phyloP scores from a whole-genome alignment of 371 early-diverging fungal species.

The Smittium culicis region DNA sequence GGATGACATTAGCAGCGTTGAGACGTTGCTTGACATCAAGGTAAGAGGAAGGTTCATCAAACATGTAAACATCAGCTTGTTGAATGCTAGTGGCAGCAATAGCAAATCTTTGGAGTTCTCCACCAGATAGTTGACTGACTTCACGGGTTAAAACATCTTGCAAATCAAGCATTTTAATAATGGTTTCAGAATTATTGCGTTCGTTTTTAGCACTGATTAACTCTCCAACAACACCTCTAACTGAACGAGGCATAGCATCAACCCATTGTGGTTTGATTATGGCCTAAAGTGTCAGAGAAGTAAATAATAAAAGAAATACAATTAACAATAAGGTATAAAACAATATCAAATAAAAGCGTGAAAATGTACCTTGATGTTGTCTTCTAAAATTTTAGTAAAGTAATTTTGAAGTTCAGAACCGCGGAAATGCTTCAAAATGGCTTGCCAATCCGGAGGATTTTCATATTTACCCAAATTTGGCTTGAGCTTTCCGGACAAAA shows the following conservation, averaged over 20 bases:
- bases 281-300: too few species aligned
- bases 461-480: constrained; percentile 93
- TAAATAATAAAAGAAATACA: too few species aligned
- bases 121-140: constrained; percentile 91
- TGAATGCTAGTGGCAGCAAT: constrained; percentile 85
- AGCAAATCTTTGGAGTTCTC: constrained; percentile 98
- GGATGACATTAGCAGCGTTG: constrained; percentile 91
- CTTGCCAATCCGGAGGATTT: constrained; percentile 91
- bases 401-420: constrained; percentile 98
- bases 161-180: constrained; percentile 70
- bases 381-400: constrained; percentile 96
- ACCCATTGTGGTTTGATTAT: constrained; percentile 96
- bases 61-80: constrained; percentile 95
- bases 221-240: constrained; percentile 68
- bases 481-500: constrained; percentile 93
- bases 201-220: constrained; percentile 64
- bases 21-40: constrained; percentile 99
- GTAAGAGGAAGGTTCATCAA: constrained; percentile 99
- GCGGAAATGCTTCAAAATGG: constrained; percentile 92
- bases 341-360: too few species aligned
- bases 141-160: constrained; percentile 78
- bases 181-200: constrained; percentile 52
- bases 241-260: constrained; percentile 83
- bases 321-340: too few species aligned
- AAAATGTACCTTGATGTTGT: constrained; percentile 83